Percentiles rank a stretch among this genome's conserved stretches.
phyloP scores from a whole-genome alignment of 306 rosid genomes.

The Gleditsia sinensis region DNA sequence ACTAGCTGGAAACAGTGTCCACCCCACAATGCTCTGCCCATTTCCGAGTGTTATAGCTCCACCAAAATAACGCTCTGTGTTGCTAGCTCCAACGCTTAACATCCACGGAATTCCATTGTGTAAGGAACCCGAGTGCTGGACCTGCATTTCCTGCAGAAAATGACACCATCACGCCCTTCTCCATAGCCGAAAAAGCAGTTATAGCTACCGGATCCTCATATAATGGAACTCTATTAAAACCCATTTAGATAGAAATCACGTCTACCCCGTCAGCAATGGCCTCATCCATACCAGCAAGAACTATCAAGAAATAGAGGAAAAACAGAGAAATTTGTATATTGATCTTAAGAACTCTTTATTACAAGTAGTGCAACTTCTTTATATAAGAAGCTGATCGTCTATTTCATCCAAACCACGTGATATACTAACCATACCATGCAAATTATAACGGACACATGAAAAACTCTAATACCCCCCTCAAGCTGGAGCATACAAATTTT shows the following conservation, averaged over 20 bases:
- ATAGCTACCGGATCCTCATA: slow-evolving; percentile 36
- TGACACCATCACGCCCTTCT: slow-evolving; percentile 38
- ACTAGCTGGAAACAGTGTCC: slow-evolving; percentile 39
- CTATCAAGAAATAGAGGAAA: too few relatives aligned
- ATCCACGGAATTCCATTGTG: slow-evolving; percentile 40
- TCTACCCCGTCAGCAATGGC: slow-evolving; percentile 43
- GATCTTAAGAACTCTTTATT: too few relatives aligned
- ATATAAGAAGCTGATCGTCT: too few relatives aligned
- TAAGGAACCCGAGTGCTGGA: neutral
- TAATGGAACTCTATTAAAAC: slow-evolving; percentile 17
- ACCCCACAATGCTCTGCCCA: slow-evolving; percentile 33
- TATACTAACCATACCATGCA: too few relatives aligned
- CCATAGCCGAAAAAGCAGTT: slow-evolving; percentile 45
- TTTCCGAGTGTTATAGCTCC: slow-evolving; percentile 29
- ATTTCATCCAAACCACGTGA: too few relatives aligned
- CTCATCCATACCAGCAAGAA: slow-evolving; percentile 40
- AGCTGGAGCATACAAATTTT: too few relatives aligned
- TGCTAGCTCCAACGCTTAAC: slow-evolving; percentile 22
- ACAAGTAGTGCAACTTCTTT: too few relatives aligned
- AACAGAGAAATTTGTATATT: too few relatives aligned
- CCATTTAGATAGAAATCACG: slow-evolving; percentile 39
- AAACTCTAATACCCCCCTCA: too few relatives aligned
- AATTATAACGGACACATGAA: too few relatives aligned
- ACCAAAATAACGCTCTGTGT: slow-evolving; percentile 37
- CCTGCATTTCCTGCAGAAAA: slow-evolving; percentile 20